Conservation (phyloP, 768 basidiomycete genomes). For the Neoboletus subvelutipes region DNA sequence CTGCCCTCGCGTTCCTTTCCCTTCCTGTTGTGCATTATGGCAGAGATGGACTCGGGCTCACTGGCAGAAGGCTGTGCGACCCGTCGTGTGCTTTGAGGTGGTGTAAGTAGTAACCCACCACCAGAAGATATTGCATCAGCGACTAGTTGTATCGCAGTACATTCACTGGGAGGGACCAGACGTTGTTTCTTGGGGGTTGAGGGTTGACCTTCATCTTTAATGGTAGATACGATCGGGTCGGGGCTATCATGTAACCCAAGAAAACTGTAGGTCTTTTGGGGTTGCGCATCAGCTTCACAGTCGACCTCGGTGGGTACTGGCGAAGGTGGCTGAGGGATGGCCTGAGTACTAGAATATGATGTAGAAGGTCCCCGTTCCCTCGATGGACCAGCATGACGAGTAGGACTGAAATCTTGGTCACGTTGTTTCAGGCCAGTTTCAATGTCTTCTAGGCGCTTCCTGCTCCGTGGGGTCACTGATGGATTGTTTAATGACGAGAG, state of each 20-base stretch:
- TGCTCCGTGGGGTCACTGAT: constrained; percentile 8
- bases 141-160: not conserved
- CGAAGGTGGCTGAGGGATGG: constrained; percentile 25
- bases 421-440: constrained; percentile 19
- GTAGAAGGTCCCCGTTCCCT: constrained; percentile 3
- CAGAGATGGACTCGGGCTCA: not conserved
- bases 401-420: constrained; percentile 11
- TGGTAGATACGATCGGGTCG: not conserved
- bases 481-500: not conserved
- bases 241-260: constrained; percentile 25
- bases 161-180: constrained; percentile 1
- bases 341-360: not conserved
- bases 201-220: constrained; percentile 19
- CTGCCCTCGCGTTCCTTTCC: constrained; percentile 27
- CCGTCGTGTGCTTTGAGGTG: constrained; percentile 28
- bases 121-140: not conserved
- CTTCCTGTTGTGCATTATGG: constrained; percentile 18
- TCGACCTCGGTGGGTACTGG: constrained; percentile 28
- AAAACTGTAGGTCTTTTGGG: constrained; percentile 21
- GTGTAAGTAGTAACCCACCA: constrained; percentile 20
- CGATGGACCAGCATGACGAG: constrained; percentile 4
- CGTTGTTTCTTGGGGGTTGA: constrained; percentile 27
- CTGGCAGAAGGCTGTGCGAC: not conserved
- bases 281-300: constrained; percentile 14
- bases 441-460: constrained; percentile 15